Evolutionary conservation across 345 rosid species (phyloP), one percentile per base, ranked within the genome.

Genomic region (Nephelium lappaceum): DNA sequence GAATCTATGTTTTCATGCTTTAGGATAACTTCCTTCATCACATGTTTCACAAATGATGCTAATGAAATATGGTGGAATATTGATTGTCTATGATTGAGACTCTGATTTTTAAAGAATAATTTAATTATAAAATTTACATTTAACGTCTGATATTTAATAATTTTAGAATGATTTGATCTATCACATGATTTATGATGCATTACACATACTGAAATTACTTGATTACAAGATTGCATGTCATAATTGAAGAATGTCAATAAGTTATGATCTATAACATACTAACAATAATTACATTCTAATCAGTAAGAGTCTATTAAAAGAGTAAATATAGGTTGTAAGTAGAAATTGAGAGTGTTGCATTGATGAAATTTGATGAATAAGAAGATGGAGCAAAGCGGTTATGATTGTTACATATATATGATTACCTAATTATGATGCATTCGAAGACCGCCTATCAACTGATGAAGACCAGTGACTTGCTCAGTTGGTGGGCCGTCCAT

Each of bases 401-500:
- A 49, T 70, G 39, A 27, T 27, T 27, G 31, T 27, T 27, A 31
- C 36, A 19, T 55, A 31, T 15, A 43, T 58, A 63, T 51, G 75
- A 78, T 78, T 19, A 72, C 72, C 31, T 71, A 27, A 76, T 77
- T 71, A 77, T 81, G 83, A 69, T 76, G 81, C 19, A 79, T 63
- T 42, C 25, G 27, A 67, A 43, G 80, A 79, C 80, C 55, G 74
- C 49, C 78, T 75, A 63, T 83, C 80, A 66, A 57, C 67, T 72
- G 86, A 85, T 66, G 65, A 85, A 70, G 85, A 87, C 84, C 71
- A 76, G 49, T 72, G 82, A 75, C 75, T 77, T 76, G 83, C 61
- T 76, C n/a, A 76, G 74, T 74, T 71, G 91, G 90, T 85, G 88
- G 89, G 85, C 85, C 86, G 84, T 83, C 81, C 74, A 60, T 70